These are phyloP conservation scores for Fusarium sp. DNA, from an alignment of 2,329 filamentous ascomycete genomes.

Conservation along the genomic window DNA sequence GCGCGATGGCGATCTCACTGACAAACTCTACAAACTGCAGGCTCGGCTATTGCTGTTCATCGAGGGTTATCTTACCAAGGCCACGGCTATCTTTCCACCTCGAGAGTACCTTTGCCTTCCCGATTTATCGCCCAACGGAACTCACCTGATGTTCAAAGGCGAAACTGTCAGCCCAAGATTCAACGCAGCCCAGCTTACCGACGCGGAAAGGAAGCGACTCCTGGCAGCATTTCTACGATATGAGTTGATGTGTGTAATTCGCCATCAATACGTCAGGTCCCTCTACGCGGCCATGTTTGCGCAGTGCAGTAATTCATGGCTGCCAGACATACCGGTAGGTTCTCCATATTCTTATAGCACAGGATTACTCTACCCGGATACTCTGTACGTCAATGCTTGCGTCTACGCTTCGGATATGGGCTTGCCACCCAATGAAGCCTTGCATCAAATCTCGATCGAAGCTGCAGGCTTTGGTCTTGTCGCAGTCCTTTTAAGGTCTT, in stretches of 20 bases:
- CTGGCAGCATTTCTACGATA: constrained; percentile 15
- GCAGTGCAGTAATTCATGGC: neutral
- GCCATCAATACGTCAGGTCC: constrained; percentile 7
- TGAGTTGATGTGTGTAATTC: constrained; percentile 3
- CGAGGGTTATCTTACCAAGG: constrained; percentile 35
- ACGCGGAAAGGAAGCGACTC: constrained; percentile 9
- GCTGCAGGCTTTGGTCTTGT: neutral
- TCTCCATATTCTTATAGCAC: neutral
- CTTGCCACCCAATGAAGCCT: neutral
- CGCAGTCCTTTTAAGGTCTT: neutral
- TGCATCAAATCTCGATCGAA: neutral
- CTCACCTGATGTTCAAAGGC: constrained; percentile 12
- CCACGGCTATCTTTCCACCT: constrained; percentile 14
- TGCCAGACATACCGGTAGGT: neutral
- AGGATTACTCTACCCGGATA: constrained; percentile 13
- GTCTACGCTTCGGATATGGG: neutral
- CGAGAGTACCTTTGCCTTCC: constrained; percentile 24
- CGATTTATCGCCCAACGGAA: neutral
- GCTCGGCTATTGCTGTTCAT: constrained; percentile 7
- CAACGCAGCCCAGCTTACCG: neutral
- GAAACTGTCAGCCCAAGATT: neutral
- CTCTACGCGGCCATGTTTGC: constrained; percentile 25
- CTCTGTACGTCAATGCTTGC: constrained; percentile 7
- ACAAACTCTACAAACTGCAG: neutral
- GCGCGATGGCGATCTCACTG: neutral